These are phyloP conservation scores for Adiantum capillusveneris DNA, from an alignment of 75 land plant species.

Conservation along the genomic window DNA sequence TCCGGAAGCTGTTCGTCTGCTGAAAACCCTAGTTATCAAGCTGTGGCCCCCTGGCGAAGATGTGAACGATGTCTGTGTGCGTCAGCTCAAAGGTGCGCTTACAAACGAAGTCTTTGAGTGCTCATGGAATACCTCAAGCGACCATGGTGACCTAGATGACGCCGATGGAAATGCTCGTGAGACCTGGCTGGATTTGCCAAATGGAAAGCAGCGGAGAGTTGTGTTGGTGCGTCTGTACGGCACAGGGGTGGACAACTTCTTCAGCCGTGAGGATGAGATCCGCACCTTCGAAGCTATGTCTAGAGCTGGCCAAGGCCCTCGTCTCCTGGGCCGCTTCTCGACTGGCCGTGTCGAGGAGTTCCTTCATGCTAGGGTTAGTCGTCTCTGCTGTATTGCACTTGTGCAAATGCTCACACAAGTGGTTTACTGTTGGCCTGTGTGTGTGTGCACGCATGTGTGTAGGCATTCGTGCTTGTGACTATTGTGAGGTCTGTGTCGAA, in stretches of 20 bases:
- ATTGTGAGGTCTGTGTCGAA: no score
- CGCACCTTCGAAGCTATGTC: slow-evolving; percentile 26
- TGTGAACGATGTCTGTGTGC: slow-evolving; percentile 29
- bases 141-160: background rate
- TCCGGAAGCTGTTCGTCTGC: slow-evolving; percentile 34
- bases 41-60: slow-evolving; percentile 44
- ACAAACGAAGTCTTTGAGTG: slow-evolving; percentile 85
- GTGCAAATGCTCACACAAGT: no score
- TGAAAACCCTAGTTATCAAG: slow-evolving; percentile 44
- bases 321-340: slow-evolving; percentile 53
- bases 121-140: slow-evolving; percentile 31
- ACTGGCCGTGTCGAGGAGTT: slow-evolving; percentile 83
- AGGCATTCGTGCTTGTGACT: no score
- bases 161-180: background rate
- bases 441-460: no score
- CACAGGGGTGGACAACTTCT: slow-evolving; percentile 63
- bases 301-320: slow-evolving; percentile 56
- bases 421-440: no score
- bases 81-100: slow-evolving; percentile 82
- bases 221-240: slow-evolving; percentile 81
- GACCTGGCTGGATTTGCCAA: background rate
- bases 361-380: slow-evolving; percentile 62
- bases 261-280: slow-evolving; percentile 23
- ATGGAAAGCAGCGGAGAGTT: slow-evolving; percentile 3
- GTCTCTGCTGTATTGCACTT: no score